Evolutionary conservation across 2,329 filamentous ascomycete genomes (phyloP), one percentile per base, ranked within the genome.

Genomic region (Ophiosphaerella korrae): DNA sequence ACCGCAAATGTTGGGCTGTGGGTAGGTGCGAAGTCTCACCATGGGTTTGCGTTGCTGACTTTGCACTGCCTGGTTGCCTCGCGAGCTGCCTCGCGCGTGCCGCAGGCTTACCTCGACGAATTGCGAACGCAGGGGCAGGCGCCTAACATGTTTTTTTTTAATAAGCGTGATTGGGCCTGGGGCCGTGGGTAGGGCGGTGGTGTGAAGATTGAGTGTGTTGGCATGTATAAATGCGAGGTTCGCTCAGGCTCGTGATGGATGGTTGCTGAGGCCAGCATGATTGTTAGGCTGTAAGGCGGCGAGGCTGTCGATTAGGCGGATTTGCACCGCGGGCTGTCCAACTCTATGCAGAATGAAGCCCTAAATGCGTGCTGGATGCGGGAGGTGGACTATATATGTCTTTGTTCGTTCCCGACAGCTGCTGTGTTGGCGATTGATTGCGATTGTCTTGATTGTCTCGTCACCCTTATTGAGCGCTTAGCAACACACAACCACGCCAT

Each of bases 71-170:
- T 24, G 7, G 23, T 14, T n/a, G 38, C 38, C 38, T 41, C 29
- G 38, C 8, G 21, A 29, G 38, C 24, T 31, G 38, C 38, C 38
- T 41, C 24, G 21, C 38, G 23, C 18, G 12, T 7, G 21, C 23
- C 38, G 38, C 38, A 41, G 38, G 38, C 38, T 41, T 41, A 41
- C 38, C 4, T 29, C 21, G 14, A 41, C 38, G 38, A 41, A 41
- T 41, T 23, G 38, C 13, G 26, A 21, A 13, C 21, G 38, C 23
- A 29, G 13, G 26, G 23, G 14, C 16, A 41, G 26, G 38, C 38
- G 38, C 38, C 38, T 41, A 31, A 14, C 21, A 1, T 14, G 24
- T 41, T n/a, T 11, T 21, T 21, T 21, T 29, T 31, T 8, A 16
- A 3, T 14, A 13, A 26, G 8, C 14, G 23, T 31, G 38, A 41